Evolutionary conservation across 1,284 basidiomycete genomes (phyloP).

Genomic region (Trametes versicolor): DNA sequence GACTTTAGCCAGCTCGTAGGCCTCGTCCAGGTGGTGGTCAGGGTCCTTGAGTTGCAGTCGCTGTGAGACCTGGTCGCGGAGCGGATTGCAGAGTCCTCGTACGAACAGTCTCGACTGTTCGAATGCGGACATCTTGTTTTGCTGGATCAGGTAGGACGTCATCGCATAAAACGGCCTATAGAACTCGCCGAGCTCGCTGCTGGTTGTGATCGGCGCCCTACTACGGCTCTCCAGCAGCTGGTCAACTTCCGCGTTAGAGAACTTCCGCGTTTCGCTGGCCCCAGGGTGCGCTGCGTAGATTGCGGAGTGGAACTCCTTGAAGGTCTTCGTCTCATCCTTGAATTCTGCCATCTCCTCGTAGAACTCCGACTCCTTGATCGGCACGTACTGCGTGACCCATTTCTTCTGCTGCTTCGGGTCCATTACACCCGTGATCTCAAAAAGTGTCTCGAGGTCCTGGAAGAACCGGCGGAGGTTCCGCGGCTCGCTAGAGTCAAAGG

Average conservation of each 20-base stretch:
- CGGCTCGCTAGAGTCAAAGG: conserved; percentile 18
- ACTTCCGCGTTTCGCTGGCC: neutral
- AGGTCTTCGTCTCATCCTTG: conserved; percentile 5
- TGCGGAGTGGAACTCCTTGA: conserved; percentile 8
- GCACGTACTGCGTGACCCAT: conserved; percentile 13
- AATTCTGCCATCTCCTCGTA: conserved; percentile 15
- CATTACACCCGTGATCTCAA: conserved; percentile 6
- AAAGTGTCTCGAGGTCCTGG: conserved; percentile 25
- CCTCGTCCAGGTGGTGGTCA: too few relatives aligned
- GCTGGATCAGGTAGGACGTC: too few relatives aligned
- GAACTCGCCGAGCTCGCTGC: too few relatives aligned
- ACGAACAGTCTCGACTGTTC: conserved; percentile 24
- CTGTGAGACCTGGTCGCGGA: neutral
- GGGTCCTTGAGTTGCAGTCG: too few relatives aligned
- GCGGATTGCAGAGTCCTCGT: conserved; percentile 10
- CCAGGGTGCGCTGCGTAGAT: conserved; percentile 10
- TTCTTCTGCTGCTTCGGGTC: conserved; percentile 14
- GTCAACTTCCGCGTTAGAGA: neutral
- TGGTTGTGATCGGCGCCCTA: too few relatives aligned
- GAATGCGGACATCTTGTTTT: conserved; percentile 5
- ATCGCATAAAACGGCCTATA: too few relatives aligned
- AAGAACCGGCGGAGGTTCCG: conserved; percentile 25
- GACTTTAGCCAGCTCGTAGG: neutral
- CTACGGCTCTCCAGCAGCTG: too few relatives aligned
- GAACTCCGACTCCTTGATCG: conserved; percentile 15